Evolutionary conservation across 805 yeast species (phyloP).

Genomic region (Saccharomyces mikatae): DNA sequence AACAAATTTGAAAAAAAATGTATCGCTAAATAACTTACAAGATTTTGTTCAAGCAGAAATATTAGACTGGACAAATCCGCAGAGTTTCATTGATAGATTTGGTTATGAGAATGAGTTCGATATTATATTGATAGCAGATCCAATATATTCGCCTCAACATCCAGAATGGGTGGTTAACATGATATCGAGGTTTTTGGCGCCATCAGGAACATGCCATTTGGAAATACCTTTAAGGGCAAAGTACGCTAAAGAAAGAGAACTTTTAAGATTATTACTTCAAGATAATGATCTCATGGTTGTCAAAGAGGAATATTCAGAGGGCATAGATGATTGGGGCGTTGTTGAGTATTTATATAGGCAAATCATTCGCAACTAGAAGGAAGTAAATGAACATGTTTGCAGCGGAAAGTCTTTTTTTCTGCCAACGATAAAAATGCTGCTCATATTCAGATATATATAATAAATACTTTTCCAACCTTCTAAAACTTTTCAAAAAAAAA

Average conservation of each 20-base stretch:
- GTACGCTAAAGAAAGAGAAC: constrained; percentile 56
- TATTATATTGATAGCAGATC: constrained; percentile 74
- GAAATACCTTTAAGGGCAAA: constrained; percentile 69
- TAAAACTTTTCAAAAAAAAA: not conserved
- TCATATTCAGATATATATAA: not conserved
- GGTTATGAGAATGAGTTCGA: constrained; percentile 34
- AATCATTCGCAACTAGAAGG: constrained; percentile 16
- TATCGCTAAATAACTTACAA: constrained; percentile 40
- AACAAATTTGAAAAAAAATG: constrained; percentile 55
- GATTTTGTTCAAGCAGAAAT: constrained; percentile 35
- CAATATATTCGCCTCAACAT: constrained; percentile 76
- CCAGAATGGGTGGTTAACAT: constrained; percentile 65
- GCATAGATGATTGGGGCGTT: constrained; percentile 81
- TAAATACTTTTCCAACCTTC: not conserved
- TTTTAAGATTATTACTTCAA: constrained; percentile 48
- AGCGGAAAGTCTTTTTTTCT: not conserved
- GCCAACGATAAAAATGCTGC: not conserved
- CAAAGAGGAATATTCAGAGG: constrained; percentile 44
- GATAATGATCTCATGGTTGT: constrained; percentile 26
- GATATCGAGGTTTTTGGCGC: constrained; percentile 43
- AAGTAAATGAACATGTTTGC: not conserved
- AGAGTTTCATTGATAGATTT: constrained; percentile 28
- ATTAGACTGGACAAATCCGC: constrained; percentile 74
- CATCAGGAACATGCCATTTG: constrained; percentile 41
- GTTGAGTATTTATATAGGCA: constrained; percentile 44